Base-by-base conservation (phyloP, 768 basidiomycete species). In the Myochromella boudieri region DNA sequence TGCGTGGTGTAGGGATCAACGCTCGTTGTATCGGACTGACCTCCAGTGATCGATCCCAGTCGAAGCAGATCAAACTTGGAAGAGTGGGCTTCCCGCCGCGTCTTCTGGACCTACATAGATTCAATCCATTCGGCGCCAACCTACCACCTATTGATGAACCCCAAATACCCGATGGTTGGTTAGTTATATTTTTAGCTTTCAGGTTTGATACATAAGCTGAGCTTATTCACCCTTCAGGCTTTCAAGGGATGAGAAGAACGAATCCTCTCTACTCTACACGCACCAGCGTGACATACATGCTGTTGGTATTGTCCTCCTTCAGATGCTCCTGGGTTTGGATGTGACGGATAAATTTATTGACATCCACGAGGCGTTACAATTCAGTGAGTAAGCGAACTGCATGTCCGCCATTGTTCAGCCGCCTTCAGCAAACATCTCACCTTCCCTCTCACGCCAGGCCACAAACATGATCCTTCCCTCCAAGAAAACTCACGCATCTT, bases 251-350 rank as follows among this genome's bases (percentile, higher is more conserved):
- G 84, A 84, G 31, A 74, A 87, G 36, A 86, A 90, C 31, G 87
- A 87, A 18, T 84, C 85, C 0, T 71, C 91, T n/a, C 59, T 82
- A 37, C 59, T 78, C 0, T 94, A 94, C 61, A 86, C 88, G 7
- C 80, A 76, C 33, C 72, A 80, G 32, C 77, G 93, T 22, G 94
- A 97, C 58, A 83, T 95, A 7, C 92, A 94, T 66, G 77, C 81
- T 34, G 80, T 84, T 0, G 93, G 89, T 0, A 77, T 95, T 20
- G 75, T 92, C 2, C 68, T 94, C 31, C 57, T 93, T 42, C 90
- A 94, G 64, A 91, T 95, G 89, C 64, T 95, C 10, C 67, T 84
- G n/a, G 94, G 94, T 0, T 66, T 82, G 42, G 79, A 88, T 52
- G 84, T 87, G 7, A 76, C 74, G 44, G 71, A 70, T 38, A 70